These are phyloP conservation scores for Protea cynaroides DNA, from an alignment of 164 flowering plant species.

Conservation along the genomic window DNA sequence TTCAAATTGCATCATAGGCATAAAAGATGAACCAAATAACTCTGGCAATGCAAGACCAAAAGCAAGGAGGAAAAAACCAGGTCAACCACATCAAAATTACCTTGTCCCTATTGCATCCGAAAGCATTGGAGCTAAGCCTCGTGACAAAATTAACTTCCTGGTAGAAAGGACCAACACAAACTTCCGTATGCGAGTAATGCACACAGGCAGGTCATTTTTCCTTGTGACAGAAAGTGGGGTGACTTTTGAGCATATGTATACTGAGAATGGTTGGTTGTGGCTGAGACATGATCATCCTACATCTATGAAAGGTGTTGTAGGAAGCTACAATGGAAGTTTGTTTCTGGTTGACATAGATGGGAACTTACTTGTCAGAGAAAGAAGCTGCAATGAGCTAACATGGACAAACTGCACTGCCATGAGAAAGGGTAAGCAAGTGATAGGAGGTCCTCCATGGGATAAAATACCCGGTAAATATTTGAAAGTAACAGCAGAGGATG, in stretches of 20 bases:
- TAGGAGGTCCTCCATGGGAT: slow-evolving; percentile 83
- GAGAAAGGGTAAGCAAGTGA: slow-evolving; percentile 58
- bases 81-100: slow-evolving; percentile 38
- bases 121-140: slow-evolving; percentile 14
- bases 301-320: slow-evolving; percentile 56
- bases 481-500: slow-evolving; percentile 46
- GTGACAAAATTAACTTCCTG: slow-evolving; percentile 23
- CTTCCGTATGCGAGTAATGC: slow-evolving; percentile 57
- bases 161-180: slow-evolving; percentile 28
- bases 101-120: slow-evolving; percentile 25
- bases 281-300: slow-evolving; percentile 62
- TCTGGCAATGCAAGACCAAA: slow-evolving; percentile 22
- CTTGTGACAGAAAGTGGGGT: slow-evolving; percentile 48
- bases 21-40: slow-evolving; percentile 50
- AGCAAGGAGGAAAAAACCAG: slow-evolving; percentile 41
- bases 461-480: slow-evolving; percentile 31
- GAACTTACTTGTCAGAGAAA: slow-evolving; percentile 62
- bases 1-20: slow-evolving; percentile 63
- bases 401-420: slow-evolving; percentile 84
- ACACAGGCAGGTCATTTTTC: slow-evolving; percentile 62
- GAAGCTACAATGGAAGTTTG: slow-evolving; percentile 75
- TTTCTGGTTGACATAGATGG: slow-evolving; percentile 58
- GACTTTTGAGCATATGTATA: slow-evolving; percentile 54
- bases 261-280: slow-evolving; percentile 70
- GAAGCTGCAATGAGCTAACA: slow-evolving; percentile 39